A percentile compares a stretch with the other conserved stretches of the same genome.
phyloP scores from a whole-genome alignment of 179 eudicot species.

The Camellia oleifera region DNA sequence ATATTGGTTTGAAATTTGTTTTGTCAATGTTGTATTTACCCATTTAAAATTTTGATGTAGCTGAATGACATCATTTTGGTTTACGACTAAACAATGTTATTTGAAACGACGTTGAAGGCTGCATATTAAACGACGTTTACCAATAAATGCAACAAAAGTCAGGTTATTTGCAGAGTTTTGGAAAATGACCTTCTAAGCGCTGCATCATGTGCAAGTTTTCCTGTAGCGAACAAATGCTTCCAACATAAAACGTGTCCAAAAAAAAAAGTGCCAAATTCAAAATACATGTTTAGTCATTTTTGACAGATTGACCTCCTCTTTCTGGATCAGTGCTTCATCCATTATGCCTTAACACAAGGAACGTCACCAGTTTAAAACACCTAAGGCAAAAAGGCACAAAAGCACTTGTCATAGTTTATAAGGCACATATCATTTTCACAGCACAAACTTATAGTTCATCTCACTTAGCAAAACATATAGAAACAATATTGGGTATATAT shows the following conservation, averaged over 20 bases:
- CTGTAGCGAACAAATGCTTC: not conserved
- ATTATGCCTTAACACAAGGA: not conserved
- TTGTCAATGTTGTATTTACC: too few relatives aligned
- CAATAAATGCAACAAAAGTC: too few relatives aligned
- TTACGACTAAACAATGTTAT: too few relatives aligned
- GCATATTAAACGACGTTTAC: too few relatives aligned
- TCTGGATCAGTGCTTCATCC: not conserved
- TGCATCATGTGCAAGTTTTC: too few relatives aligned
- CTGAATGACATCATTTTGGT: too few relatives aligned
- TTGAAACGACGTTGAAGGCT: too few relatives aligned
- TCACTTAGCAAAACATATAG: not conserved
- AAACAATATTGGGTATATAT: too few relatives aligned
- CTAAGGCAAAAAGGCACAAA: not conserved
- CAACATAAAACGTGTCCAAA: not conserved
- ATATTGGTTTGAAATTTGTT: too few relatives aligned
- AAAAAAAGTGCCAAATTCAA: not conserved
- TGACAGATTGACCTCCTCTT: not conserved
- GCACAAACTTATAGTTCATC: not conserved
- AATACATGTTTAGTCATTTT: not conserved
- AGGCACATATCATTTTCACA: constrained; percentile 3
- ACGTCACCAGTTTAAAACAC: not conserved
- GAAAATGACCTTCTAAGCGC: too few relatives aligned
- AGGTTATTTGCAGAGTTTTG: too few relatives aligned
- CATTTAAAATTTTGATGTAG: too few relatives aligned
- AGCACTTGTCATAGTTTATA: not conserved